These are phyloP conservation scores for Alternaria arborescens DNA, from an alignment of 2,329 filamentous ascomycete species.

Conservation along the genomic window DNA sequence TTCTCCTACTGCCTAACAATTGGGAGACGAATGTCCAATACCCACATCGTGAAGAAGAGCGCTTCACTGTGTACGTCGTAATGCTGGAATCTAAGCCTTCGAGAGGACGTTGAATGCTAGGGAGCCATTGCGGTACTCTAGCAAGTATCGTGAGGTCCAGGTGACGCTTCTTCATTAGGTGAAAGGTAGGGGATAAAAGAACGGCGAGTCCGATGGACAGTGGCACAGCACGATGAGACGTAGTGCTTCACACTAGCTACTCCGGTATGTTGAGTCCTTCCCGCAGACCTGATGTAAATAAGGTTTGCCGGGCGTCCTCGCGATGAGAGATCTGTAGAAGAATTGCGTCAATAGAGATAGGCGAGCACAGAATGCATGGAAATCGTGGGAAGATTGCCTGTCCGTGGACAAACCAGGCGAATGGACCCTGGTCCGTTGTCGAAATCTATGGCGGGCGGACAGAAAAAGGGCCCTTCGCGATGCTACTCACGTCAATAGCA, in stretches of 20 bases:
- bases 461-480: not conserved
- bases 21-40: not conserved
- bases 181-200: not conserved
- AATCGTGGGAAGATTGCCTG: not conserved
- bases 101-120: not conserved
- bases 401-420: not conserved
- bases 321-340: not conserved
- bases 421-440: not conserved
- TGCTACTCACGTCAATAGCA: not conserved
- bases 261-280: not conserved
- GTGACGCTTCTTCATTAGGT: not conserved
- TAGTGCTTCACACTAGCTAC: not conserved
- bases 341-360: not conserved
- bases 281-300: not conserved
- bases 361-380: not conserved
- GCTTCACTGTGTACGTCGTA: conserved; percentile 10
- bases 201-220: not conserved
- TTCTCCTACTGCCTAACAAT: not conserved
- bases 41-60: not conserved
- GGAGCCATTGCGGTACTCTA: conserved; percentile 2
- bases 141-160: not conserved
- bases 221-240: not conserved
- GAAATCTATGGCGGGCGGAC: not conserved
- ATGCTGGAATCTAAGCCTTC: not conserved
- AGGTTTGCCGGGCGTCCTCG: not conserved